phyloP scores from a whole-genome alignment of 345 rosid genomes.

The Cardamine chenopodiifolia region DNA sequence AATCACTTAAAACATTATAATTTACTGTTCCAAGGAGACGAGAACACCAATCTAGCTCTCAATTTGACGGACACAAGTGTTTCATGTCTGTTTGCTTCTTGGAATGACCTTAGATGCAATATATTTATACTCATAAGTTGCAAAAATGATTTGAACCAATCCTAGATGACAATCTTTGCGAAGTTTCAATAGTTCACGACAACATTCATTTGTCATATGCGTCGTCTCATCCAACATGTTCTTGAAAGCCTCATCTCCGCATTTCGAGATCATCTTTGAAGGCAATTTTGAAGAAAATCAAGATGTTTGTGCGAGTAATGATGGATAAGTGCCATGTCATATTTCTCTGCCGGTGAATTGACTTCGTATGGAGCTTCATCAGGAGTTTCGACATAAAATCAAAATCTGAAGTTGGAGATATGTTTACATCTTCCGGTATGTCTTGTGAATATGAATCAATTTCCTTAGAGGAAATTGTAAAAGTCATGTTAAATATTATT shows the following conservation, averaged over 20 bases:
- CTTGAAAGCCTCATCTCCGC: neutral
- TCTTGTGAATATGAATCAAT: constrained; percentile 2
- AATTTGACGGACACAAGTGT: constrained; percentile 18
- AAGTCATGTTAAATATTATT: neutral
- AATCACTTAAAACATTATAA: neutral
- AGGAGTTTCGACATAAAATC: constrained; percentile 12
- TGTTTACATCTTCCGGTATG: constrained; percentile 12
- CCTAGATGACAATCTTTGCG: constrained; percentile 27
- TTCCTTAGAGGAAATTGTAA: neutral
- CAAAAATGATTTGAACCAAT: neutral
- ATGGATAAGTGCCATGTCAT: neutral
- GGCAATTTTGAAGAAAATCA: neutral
- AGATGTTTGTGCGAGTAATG: neutral
- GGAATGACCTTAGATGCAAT: constrained; percentile 28
- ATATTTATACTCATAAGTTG: constrained; percentile 4
- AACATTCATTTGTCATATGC: neutral
- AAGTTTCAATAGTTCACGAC: constrained; percentile 8
- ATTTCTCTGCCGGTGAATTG: constrained; percentile 6
- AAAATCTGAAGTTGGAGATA: constrained; percentile 2
- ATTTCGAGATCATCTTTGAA: neutral
- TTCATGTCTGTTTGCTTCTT: constrained; percentile 18
- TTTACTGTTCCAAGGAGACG: neutral
- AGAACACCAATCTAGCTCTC: constrained; percentile 11
- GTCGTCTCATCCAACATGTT: constrained; percentile 3
- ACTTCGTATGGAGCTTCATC: constrained; percentile 11